A percentile compares a stretch with the other conserved stretches of the same genome.
Evolutionary conservation across 2,329 filamentous ascomycete species (phyloP).

Genomic region (Didymella glomerata): DNA sequence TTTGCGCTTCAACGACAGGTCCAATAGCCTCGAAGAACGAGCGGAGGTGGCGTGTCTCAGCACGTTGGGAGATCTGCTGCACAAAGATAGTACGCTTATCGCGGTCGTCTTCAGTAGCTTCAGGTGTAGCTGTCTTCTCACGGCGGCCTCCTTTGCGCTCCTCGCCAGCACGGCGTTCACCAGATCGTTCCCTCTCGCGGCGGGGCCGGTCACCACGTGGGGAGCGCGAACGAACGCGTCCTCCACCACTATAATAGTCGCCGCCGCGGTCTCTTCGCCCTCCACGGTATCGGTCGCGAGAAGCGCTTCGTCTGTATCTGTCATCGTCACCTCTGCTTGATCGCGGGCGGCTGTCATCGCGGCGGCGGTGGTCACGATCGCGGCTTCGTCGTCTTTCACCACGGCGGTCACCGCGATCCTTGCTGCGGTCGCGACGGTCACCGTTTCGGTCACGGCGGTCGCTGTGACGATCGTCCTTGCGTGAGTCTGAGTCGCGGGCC

Average conservation of each 20-base stretch:
- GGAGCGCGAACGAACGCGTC: slow-evolving; percentile 50
- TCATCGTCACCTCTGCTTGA: slow-evolving; percentile 51
- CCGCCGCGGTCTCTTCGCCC: slow-evolving; percentile 44
- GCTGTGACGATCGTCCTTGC: slow-evolving; percentile 37
- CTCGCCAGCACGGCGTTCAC: slow-evolving; percentile 53
- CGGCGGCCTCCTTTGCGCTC: slow-evolving; percentile 51
- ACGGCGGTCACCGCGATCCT: slow-evolving; percentile 42
- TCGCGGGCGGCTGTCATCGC: slow-evolving; percentile 43
- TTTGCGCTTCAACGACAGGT: slow-evolving; percentile 95
- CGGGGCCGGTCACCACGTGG: slow-evolving; percentile 55
- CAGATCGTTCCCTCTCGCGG: slow-evolving; percentile 63
- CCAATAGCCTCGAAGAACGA: slow-evolving; percentile 96
- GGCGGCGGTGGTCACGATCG: slow-evolving; percentile 41
- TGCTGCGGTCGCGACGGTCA: slow-evolving; percentile 43
- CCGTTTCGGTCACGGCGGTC: slow-evolving; percentile 37
- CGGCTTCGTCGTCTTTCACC: slow-evolving; percentile 45
- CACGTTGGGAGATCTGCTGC: slow-evolving; percentile 93
- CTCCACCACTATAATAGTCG: slow-evolving; percentile 53
- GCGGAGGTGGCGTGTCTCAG: slow-evolving; percentile 91
- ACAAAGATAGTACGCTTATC: slow-evolving; percentile 98
- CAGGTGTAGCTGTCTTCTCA: slow-evolving; percentile 66
- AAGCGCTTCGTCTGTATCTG: slow-evolving; percentile 39
- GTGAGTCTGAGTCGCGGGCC: slow-evolving; percentile 42
- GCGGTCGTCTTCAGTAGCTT: slow-evolving; percentile 91
- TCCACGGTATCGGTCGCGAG: slow-evolving; percentile 42